Evolutionary conservation across 257 asterid genomes (phyloP), one percentile per base, ranked within the genome.

Genomic region (Ligustrum vulgare): DNA sequence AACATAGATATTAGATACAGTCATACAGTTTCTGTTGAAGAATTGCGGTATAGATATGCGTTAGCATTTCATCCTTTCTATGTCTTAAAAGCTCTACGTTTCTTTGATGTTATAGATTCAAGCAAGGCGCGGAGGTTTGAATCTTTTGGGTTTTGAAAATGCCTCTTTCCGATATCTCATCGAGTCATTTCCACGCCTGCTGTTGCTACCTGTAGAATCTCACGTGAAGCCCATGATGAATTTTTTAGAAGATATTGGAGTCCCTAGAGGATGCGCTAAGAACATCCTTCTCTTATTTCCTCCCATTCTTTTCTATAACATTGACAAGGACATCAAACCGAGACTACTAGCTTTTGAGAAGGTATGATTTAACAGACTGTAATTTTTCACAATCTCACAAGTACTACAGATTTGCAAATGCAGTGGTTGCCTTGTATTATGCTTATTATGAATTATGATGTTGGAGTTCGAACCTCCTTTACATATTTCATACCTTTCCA

Each of bases 41-140:
- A 36, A 82, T 70, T 37, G 22, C 6, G 20, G 10, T 47, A 67
- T 3, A 60, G 8, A 60, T 51, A 7, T 58, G 65, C 33, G 25
- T 10, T 9, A 23, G 67, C 33, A 3, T 23, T 11, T 70, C 54
- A 47, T 76, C 73, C 37, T 51, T 15, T 31, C 12, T 56, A 47
- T 33, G 60, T 69, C 34, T 72, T 16, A 39, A 67, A 68, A 20
- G 23, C 54, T 72, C 32, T 76, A 8, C 31, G 5, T 7, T 13
- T 32, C 70, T 66, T 64, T 72, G 41, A n/a, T 36, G 23, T 16
- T 71, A 73, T 76, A 94, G 99, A 84, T 94, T 71, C 94, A 92
- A 82, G 99, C 99, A 67, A 87, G 93, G 87, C 98, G 99, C 58
- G 98, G 98, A 80, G 99, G 99, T 75, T 79, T 94, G 81, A 81